Evolutionary conservation across 1,284 basidiomycete genomes (phyloP), one percentile per base, ranked within the genome.

Genomic region (Puccinia horiana): DNA sequence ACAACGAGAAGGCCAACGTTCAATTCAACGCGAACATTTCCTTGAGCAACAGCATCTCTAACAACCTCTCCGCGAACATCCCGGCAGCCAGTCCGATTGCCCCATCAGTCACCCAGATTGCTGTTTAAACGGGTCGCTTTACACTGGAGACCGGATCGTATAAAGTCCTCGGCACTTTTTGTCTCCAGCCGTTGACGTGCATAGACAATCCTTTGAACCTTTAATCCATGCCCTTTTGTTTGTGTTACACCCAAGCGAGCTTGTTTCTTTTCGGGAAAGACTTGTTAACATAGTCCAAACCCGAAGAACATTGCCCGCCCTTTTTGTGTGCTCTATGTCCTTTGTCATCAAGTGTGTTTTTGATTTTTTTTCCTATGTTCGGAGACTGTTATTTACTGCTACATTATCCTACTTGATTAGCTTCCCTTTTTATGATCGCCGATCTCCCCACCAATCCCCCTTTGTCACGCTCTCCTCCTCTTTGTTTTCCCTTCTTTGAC

Each of bases 1-100:
- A 63, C 32, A 81, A 81, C 35, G 79, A 81, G 35, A 56, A 63
- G 54, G 72, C 70, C 35, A 81, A 81, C 52, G 79, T 72, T 6
- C 69, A 72, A 49, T 80, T 80, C 40, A 80, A 73, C 42, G 65
- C 52, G 11, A 80, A 80, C 47, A 44, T 80, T 23, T 67, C 44
- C 12, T 49, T 80, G 20, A 80, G 69, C 78, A 80, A 80, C 32
- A 65, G 58, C 54, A 20, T 80, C n/a, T 56, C 78, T 35, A 69
- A 70, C 40, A 79, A 56, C 32, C 2, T 73, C 18, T 32, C 37
- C 18, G 26, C 23, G 2, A 80, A 56, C 69, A 54, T 70, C 29
- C 78, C 78, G 26, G 69, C 35, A 37, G 47, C 78, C 29, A 47
- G 47, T 16, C 73, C 73, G 5, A 75, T 75, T 37, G 26, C 54